Evolutionary conservation across 176 grass and related monocot species (phyloP).

Genomic region (Triticum aestivum): DNA sequence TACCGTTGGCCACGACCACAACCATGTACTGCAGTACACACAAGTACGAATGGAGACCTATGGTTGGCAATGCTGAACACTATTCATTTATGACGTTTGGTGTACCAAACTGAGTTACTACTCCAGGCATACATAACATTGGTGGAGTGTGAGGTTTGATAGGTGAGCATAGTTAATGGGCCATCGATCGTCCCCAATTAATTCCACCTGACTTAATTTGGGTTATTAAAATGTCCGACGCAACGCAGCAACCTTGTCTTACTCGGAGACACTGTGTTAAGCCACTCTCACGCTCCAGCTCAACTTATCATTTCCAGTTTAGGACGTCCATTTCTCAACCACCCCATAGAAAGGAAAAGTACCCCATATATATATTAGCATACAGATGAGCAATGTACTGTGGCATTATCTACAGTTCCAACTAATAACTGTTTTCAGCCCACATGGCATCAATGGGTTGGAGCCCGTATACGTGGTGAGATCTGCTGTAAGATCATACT

Average conservation of each 20-base stretch:
- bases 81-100: slow-evolving; percentile 9
- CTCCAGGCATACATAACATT: background rate
- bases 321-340: background rate
- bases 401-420: background rate
- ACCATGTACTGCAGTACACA: background rate
- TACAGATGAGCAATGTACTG: background rate
- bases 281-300: too few relatives aligned
- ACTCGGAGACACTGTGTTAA: background rate
- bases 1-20: background rate
- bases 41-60: background rate
- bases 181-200: background rate
- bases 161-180: background rate
- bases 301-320: background rate
- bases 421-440: background rate
- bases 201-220: slow-evolving; percentile 4
- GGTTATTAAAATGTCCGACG: background rate
- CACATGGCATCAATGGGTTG: background rate
- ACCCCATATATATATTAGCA: too few relatives aligned
- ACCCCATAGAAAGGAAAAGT: background rate
- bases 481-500: background rate
- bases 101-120: background rate
- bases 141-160: background rate
- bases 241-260: background rate
- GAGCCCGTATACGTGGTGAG: background rate
- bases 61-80: background rate